phyloP scores from a whole-genome alignment of 2,329 filamentous ascomycete genomes.

The Venturia carpophila region DNA sequence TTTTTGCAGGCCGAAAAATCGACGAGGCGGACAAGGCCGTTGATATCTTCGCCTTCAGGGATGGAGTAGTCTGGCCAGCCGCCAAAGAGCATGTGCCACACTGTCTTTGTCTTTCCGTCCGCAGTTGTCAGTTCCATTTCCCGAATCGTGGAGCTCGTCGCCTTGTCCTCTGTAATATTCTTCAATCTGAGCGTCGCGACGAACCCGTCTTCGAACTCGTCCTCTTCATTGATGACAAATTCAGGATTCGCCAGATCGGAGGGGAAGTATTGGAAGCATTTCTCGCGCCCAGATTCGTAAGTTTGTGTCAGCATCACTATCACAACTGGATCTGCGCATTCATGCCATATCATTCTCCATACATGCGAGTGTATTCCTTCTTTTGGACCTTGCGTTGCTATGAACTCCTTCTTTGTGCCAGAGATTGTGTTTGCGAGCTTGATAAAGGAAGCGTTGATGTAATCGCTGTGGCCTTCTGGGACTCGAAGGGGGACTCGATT shows the following conservation, averaged over 20 bases:
- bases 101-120: constrained; percentile 49
- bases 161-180: constrained; percentile 47
- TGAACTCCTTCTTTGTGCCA: constrained; percentile 53
- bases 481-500: constrained; percentile 78
- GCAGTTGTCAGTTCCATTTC: constrained; percentile 50
- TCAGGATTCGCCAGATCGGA: constrained; percentile 32
- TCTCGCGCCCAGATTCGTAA: constrained; percentile 66
- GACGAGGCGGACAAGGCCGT: constrained; percentile 62
- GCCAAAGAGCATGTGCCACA: constrained; percentile 81
- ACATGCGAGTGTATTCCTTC: constrained; percentile 67
- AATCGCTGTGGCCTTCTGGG: constrained; percentile 52
- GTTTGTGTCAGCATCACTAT: constrained; percentile 94
- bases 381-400: constrained; percentile 91
- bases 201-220: constrained; percentile 59
- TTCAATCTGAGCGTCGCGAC: constrained; percentile 59
- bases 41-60: constrained; percentile 59
- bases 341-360: constrained; percentile 92
- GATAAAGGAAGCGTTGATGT: constrained; percentile 47
- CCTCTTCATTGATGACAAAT: constrained; percentile 51
- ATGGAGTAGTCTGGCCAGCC: constrained; percentile 89
- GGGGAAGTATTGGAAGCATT: constrained; percentile 88
- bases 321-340: constrained; percentile 61
- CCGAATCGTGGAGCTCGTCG: constrained; percentile 60
- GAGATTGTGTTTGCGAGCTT: constrained; percentile 35
- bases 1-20: constrained; percentile 56